Evolutionary conservation across 1,284 basidiomycete genomes (phyloP).

Genomic region (Caloboletus firmus): DNA sequence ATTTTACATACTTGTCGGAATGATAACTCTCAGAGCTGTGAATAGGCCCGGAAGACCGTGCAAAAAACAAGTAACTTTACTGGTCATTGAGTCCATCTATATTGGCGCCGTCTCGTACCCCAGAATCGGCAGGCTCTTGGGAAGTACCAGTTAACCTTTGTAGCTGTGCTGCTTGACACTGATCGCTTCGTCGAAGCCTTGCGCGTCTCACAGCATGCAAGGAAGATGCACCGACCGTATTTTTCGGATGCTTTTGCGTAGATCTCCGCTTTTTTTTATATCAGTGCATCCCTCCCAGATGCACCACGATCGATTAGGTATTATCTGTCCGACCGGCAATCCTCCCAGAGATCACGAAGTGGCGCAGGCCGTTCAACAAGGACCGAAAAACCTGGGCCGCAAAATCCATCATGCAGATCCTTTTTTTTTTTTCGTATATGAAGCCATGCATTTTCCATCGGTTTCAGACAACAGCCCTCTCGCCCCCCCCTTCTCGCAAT

Average conservation of each 20-base stretch:
- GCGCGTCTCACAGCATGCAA: conserved; percentile 8
- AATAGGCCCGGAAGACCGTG: conserved; percentile 3
- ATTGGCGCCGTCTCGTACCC: conserved; percentile 1
- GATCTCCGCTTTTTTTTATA: conserved; percentile 21
- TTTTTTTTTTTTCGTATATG: conserved; percentile 29
- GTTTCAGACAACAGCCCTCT: conserved; percentile 1
- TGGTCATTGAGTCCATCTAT: neutral
- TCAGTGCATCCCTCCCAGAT: conserved; percentile 17
- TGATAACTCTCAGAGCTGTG: conserved; percentile 9
- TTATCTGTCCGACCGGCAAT: conserved; percentile 39
- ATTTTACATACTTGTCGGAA: conserved; percentile 24
- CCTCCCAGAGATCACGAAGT: conserved; percentile 48
- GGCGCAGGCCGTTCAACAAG: conserved; percentile 14
- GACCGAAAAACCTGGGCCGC: conserved; percentile 6
- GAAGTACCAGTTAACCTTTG: conserved; percentile 34
- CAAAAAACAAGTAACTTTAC: conserved; percentile 2
- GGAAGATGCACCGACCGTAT: conserved; percentile 4
- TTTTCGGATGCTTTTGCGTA: conserved; percentile 20
- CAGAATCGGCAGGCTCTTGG: conserved; percentile 16
- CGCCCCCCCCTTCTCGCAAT: conserved; percentile 14
- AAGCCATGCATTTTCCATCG: conserved; percentile 19
- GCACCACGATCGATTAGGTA: conserved; percentile 49
- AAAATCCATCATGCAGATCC: neutral
- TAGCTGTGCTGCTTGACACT: conserved; percentile 23
- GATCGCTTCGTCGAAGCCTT: conserved; percentile 24